A percentile compares a stretch with the other conserved stretches of the same genome.
Evolutionary conservation across 345 rosid genomes (phyloP).

Genomic region (Gossypium raimondii): DNA sequence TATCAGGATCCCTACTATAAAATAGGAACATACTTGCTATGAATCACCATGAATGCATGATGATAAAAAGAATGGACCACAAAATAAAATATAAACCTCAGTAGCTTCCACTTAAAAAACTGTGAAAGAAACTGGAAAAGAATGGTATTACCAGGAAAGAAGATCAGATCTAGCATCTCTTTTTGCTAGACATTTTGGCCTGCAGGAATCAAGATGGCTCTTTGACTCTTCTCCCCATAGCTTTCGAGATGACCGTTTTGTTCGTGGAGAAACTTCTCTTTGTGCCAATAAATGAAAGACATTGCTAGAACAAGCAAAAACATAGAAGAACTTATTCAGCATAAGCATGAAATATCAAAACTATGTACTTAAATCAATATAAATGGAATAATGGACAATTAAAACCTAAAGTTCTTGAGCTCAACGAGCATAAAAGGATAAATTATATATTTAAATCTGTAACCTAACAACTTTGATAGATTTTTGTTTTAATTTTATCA

Average conservation of each 20-base stretch:
- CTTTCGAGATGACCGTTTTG: conserved; percentile 52
- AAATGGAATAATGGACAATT: not conserved
- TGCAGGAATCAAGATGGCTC: conserved; percentile 27
- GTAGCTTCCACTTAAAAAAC: conserved; percentile 5
- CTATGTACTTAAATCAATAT: conserved; percentile 1
- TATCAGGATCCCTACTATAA: conserved; percentile 3
- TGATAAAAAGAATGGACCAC: not conserved
- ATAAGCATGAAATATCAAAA: not conserved
- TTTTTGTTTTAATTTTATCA: not conserved
- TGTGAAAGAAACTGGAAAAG: not conserved
- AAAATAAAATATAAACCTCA: not conserved
- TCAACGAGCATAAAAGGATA: not conserved
- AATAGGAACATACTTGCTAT: not conserved
- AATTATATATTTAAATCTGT: not conserved
- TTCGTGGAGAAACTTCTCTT: conserved; percentile 64
- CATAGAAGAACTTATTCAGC: not conserved
- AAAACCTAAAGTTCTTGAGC: not conserved
- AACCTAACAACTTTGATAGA: not conserved
- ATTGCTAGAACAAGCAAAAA: conserved; percentile 40
- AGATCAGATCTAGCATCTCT: conserved; percentile 58
- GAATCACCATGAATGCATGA: not conserved
- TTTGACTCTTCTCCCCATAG: conserved; percentile 52
- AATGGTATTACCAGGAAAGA: conserved; percentile 55
- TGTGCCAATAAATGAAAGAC: conserved; percentile 52
- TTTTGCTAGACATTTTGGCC: conserved; percentile 27